Evolutionary conservation across 2,329 filamentous ascomycete genomes (phyloP).

Genomic region (Hypoxylon sp.): DNA sequence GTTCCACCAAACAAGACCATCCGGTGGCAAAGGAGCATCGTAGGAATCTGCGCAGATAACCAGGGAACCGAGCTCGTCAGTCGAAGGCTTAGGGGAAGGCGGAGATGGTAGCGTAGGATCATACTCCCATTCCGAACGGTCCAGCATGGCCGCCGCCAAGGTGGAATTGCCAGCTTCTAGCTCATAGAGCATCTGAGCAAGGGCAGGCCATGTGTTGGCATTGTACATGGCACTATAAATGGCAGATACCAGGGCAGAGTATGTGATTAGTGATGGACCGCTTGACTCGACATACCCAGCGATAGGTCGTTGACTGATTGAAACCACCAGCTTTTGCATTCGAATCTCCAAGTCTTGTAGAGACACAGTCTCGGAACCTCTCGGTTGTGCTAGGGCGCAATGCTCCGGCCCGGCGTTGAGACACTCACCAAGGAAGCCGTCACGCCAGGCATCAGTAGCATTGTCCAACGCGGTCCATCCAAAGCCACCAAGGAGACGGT

Average conservation of each 20-base stretch:
- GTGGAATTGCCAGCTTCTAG: conserved; percentile 63
- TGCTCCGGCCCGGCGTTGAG: conserved; percentile 62
- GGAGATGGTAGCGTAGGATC: conserved; percentile 57
- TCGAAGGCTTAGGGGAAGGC: conserved; percentile 51
- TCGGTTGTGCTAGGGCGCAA: conserved; percentile 61
- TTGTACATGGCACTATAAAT: conserved; percentile 63
- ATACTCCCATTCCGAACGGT: conserved; percentile 59
- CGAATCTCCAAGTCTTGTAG: conserved; percentile 57
- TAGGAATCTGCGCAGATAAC: conserved; percentile 65
- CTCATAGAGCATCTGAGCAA: conserved; percentile 60
- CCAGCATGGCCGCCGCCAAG: conserved; percentile 58
- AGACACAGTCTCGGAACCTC: conserved; percentile 52
- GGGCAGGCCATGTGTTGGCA: conserved; percentile 59
- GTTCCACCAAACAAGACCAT: conserved; percentile 62
- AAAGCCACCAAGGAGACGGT: conserved; percentile 62
- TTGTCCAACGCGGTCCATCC: conserved; percentile 65
- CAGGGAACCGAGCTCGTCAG: conserved; percentile 58
- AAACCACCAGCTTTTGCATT: conserved; percentile 58
- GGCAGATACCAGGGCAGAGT: conserved; percentile 58
- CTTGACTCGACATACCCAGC: conserved; percentile 57
- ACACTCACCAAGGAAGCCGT: conserved; percentile 67
- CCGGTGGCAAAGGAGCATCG: conserved; percentile 58
- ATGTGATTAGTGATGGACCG: conserved; percentile 63
- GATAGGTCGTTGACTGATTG: conserved; percentile 58
- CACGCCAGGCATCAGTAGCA: conserved; percentile 63